phyloP scores from a whole-genome alignment of 768 basidiomycete species.

The Amanita phalloides region DNA sequence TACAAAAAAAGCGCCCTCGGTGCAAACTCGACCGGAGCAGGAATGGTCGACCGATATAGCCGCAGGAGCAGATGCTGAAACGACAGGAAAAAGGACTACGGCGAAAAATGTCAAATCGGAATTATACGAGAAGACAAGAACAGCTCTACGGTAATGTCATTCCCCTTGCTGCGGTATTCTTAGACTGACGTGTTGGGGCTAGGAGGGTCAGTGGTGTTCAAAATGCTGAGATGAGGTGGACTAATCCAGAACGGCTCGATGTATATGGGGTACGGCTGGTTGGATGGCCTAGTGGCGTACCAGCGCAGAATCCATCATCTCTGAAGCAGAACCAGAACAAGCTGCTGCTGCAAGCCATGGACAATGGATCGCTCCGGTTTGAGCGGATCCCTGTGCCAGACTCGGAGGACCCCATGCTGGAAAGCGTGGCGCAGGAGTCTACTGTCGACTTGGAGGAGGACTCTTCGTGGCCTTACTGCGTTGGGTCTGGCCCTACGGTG shows the following conservation, averaged over 20 bases:
- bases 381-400: slow-evolving; percentile 18
- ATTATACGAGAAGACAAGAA: slow-evolving; percentile 44
- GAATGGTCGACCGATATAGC: neutral
- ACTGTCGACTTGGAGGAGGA: slow-evolving; percentile 15
- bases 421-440: neutral
- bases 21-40: neutral
- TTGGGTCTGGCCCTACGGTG: neutral
- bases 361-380: slow-evolving; percentile 38
- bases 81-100: slow-evolving; percentile 15
- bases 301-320: slow-evolving; percentile 50
- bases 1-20: slow-evolving; percentile 16
- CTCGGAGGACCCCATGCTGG: neutral
- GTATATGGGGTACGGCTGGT: slow-evolving; percentile 47
- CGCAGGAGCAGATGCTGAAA: slow-evolving; percentile 8
- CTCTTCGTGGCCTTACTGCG: slow-evolving; percentile 35
- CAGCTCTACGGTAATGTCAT: slow-evolving; percentile 36
- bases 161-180: neutral
- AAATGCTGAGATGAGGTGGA: slow-evolving; percentile 71
- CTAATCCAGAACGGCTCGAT: slow-evolving; percentile 47
- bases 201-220: slow-evolving; percentile 49
- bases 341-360: slow-evolving; percentile 35
- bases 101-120: slow-evolving; percentile 39
- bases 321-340: slow-evolving; percentile 46
- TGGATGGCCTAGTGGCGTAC: slow-evolving; percentile 55
- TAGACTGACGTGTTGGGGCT: neutral